Evolutionary conservation across 441 rosid species (phyloP), one percentile per base, ranked within the genome.

Genomic region (Adansonia grandidieri): DNA sequence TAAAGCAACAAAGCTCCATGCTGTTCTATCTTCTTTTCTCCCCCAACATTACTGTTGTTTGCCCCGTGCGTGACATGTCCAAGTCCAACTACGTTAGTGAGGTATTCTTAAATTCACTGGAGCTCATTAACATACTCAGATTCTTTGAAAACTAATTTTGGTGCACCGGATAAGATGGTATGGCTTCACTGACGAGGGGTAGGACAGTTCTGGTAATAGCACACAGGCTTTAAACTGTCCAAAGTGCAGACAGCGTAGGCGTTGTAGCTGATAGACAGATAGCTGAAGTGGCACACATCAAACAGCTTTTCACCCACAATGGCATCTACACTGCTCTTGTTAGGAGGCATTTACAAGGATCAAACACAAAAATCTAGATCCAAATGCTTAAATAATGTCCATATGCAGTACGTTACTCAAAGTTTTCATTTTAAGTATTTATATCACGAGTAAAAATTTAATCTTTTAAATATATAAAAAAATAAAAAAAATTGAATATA

Each of bases 131-230:
- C 64, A 60, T 2, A 5, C 22, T 24, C n/a, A 61, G 4, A 61
- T 9, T 10, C 28, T n/a, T 11, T 24, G 8, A 2, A 61, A 69
- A 47, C 57, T 8, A 6, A 45, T 45, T 20, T 42, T 65, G 5
- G 6, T 76, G 22, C 20, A 40, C 32, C 4, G 40, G 14, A 6
- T 66, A 76, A 73, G 79, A 76, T 53, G 79, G 73, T 6, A 76
- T 76, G 79, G 79, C 66, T 66, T 66, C 73, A 22, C 66, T 76
- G 73, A 76, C 66, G 79, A 66, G n/a, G 73, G 73, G 79, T 17
- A 76, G 79, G 63, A 76, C 79, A 19, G 79, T 76, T 66, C 73
- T 76, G 20, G 79, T 76, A n/a, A 76, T 76, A 65, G 79, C 79
- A 51, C 79, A 76, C 62, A 53, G 79, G 14, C 79, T 76, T 37